Evolutionary conservation across 805 yeast genomes (phyloP).

Genomic region (Wickerhamomyces hampshirensis): DNA sequence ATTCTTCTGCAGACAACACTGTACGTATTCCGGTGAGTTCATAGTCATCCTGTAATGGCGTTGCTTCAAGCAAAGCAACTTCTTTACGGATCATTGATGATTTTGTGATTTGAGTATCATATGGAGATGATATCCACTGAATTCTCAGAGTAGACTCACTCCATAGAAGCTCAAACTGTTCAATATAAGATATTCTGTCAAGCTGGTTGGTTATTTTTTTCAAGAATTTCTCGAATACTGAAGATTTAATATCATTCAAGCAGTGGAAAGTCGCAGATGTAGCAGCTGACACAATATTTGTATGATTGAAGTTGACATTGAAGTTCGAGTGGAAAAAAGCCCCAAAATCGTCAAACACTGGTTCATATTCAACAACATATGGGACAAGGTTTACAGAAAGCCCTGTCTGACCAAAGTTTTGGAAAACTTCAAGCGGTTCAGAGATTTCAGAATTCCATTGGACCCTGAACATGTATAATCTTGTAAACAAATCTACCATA

Average conservation of each 20-base stretch:
- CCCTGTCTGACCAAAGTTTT: constrained; percentile 18
- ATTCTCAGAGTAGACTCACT: constrained; percentile 8
- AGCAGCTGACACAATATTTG: constrained; percentile 16
- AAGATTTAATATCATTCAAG: constrained; percentile 10
- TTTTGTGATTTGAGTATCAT: constrained; percentile 11
- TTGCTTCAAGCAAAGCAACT: constrained; percentile 20
- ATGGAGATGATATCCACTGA: constrained; percentile 20
- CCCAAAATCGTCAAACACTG: constrained; percentile 19
- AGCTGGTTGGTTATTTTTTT: constrained; percentile 10
- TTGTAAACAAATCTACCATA: constrained; percentile 7
- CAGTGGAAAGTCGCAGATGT: constrained; percentile 21
- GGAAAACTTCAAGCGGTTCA: constrained; percentile 8
- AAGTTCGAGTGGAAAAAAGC: constrained; percentile 9
- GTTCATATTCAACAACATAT: constrained; percentile 15
- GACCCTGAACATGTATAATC: constrained; percentile 16
- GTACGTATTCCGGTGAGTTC: constrained; percentile 22
- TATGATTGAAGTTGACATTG: constrained; percentile 10
- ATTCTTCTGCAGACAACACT: constrained; percentile 11
- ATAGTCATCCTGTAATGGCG: constrained; percentile 12
- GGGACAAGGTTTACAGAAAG: constrained; percentile 19
- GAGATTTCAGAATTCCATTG: constrained; percentile 15
- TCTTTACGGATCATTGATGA: constrained; percentile 16
- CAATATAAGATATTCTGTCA: constrained; percentile 18
- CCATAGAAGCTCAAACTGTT: constrained; percentile 18
- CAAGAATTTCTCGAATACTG: constrained; percentile 16